Evolutionary conservation across 192 early-diverging fungal genomes (phyloP).

Genomic region (Mortierella alpina): DNA sequence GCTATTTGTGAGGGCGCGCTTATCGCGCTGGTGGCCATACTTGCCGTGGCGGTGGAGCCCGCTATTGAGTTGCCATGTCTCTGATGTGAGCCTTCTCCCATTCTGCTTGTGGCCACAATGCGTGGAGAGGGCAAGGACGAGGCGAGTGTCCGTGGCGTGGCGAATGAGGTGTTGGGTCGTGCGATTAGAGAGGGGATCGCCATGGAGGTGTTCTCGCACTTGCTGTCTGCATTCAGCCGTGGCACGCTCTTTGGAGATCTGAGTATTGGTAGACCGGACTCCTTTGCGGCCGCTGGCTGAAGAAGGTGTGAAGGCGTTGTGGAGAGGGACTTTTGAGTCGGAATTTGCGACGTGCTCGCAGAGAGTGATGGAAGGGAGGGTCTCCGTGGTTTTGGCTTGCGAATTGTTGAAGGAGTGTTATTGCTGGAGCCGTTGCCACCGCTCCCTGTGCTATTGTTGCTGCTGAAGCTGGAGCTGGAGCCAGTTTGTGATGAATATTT

Average conservation of each 20-base stretch:
- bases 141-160: not conserved
- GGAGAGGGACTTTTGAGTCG: conserved; percentile 8
- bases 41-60: no score
- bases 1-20: conserved; percentile 5
- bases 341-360: conserved; percentile 13
- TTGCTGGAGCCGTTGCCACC: not conserved
- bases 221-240: conserved; percentile 3
- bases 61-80: no score
- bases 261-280: not conserved
- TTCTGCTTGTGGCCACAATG: not conserved
- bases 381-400: conserved; percentile 27
- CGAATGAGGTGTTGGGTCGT: conserved; percentile 12
- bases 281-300: not conserved
- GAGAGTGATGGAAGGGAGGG: conserved; percentile 25
- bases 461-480: not conserved
- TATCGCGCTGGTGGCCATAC: no score
- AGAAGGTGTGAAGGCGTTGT: not conserved
- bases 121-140: conserved; percentile 20
- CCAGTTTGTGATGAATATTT: not conserved
- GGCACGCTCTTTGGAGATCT: conserved; percentile 1
- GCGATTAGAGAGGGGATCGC: conserved; percentile 7
- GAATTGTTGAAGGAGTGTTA: not conserved
- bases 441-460: not conserved
- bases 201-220: not conserved
- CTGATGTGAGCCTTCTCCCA: no score